Conservation (phyloP, 139 green algal species). For the Coelastrella sp. region DNA sequence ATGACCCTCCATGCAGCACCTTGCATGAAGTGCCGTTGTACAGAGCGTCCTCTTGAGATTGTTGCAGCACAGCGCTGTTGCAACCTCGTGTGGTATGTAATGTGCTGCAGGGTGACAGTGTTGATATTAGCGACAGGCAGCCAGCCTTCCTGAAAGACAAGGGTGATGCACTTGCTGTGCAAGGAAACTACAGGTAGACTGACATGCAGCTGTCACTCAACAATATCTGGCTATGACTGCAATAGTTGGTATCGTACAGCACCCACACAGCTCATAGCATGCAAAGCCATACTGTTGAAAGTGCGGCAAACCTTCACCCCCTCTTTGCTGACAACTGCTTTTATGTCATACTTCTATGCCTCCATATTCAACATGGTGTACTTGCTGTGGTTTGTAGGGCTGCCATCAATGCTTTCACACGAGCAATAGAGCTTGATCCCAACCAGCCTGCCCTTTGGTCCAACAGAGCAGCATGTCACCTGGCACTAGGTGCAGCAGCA, state of each 20-base stretch:
- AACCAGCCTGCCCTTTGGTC: conserved; percentile 46
- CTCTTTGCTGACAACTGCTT: no score
- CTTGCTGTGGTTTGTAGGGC: conserved; percentile 44
- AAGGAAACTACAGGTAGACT: conserved; percentile 68
- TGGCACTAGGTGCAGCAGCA: conserved; percentile 53
- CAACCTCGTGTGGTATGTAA: not conserved
- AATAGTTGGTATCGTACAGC: no score
- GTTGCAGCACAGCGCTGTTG: no score
- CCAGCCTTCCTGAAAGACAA: conserved; percentile 87
- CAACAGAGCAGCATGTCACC: conserved; percentile 70
- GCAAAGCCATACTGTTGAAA: no score
- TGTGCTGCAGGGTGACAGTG: conserved; percentile 44
- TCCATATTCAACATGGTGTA: not conserved
- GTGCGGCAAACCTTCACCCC: no score
- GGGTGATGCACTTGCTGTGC: conserved; percentile 67
- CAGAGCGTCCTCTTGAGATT: no score
- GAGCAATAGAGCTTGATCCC: conserved; percentile 67
- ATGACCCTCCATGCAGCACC: no score
- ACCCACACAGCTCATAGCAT: no score
- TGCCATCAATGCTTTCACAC: conserved; percentile 73
- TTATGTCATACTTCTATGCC: no score
- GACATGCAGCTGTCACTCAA: not conserved
- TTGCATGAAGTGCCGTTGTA: no score
- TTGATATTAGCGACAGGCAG: conserved; percentile 73
- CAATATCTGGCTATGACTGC: no score